A percentile compares a stretch with the other conserved stretches of the same genome.
phyloP scores from a whole-genome alignment of 306 rosid genomes.

The Albizia julibrissin region DNA sequence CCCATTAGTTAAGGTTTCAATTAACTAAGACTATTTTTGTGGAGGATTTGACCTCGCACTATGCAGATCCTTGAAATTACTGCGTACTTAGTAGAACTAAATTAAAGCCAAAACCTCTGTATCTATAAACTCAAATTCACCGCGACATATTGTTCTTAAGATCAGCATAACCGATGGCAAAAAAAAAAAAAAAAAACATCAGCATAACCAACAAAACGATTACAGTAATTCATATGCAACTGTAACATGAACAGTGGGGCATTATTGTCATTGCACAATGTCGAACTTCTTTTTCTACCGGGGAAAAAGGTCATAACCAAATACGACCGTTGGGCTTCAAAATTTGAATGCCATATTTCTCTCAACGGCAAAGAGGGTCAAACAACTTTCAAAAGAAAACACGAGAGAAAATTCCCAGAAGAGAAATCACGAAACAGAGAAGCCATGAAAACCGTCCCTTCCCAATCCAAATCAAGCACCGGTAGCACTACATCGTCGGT shows the following conservation, averaged over 20 bases:
- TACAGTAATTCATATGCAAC: neutral
- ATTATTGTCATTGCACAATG: constrained; percentile 21
- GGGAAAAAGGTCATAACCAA: neutral
- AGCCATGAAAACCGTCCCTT: constrained; percentile 43
- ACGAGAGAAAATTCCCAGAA: neutral
- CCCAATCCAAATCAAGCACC: constrained; percentile 44
- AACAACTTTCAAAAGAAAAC: neutral
- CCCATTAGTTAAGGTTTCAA: neutral
- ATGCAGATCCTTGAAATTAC: neutral
- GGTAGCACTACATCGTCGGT: constrained; percentile 26
- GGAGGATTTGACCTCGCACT: neutral
- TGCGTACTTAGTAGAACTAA: neutral
- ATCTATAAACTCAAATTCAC: neutral
- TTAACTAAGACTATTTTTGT: neutral
- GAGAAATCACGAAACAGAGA: neutral
- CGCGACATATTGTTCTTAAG: neutral
- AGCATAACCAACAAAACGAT: neutral
- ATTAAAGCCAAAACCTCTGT: neutral
- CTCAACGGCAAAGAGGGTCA: neutral
- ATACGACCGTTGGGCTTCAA: constrained; percentile 70
- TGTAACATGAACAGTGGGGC: neutral
- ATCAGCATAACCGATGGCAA: no score
- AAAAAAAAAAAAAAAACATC: no score
- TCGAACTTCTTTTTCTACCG: neutral
- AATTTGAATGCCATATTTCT: constrained; percentile 36